phyloP scores from a whole-genome alignment of 2,329 filamentous ascomycete genomes.

The Fusarium camptoceras region DNA sequence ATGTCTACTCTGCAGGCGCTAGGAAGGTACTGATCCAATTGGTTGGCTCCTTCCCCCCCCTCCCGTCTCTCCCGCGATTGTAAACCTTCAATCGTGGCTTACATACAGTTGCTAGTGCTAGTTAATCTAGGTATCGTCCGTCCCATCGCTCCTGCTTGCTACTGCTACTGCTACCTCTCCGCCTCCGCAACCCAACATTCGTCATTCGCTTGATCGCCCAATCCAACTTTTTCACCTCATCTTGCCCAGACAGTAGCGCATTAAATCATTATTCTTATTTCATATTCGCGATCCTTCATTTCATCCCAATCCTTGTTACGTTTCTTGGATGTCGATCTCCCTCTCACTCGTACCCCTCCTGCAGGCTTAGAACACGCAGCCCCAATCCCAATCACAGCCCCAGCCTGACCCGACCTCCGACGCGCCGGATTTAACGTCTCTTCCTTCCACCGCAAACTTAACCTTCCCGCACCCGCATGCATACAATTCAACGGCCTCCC shows the following conservation, averaged over 20 bases:
- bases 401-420: constrained; percentile 8
- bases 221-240: constrained; percentile 21
- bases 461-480: constrained; percentile 25
- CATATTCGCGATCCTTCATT: constrained; percentile 10
- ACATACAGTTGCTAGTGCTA: constrained; percentile 26
- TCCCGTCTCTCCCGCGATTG: constrained; percentile 31
- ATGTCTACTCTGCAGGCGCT: constrained; percentile 26
- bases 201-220: constrained; percentile 28
- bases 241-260: constrained; percentile 5
- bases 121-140: constrained; percentile 27
- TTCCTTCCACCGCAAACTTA: constrained; percentile 19
- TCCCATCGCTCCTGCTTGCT: constrained; percentile 7
- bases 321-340: constrained; percentile 27
- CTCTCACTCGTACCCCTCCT: constrained; percentile 25
- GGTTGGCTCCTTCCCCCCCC: constrained; percentile 10
- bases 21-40: constrained; percentile 32
- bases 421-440: constrained; percentile 30
- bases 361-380: constrained; percentile 30
- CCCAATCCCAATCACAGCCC: constrained; percentile 13
- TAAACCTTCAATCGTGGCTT: constrained; percentile 36
- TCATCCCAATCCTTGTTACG: not conserved
- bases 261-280: constrained; percentile 5
- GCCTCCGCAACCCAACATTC: constrained; percentile 32
- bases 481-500: constrained; percentile 26
- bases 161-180: constrained; percentile 24